Conservation (phyloP, 2,329 filamentous ascomycete genomes). For the Lachnellula cervina region DNA sequence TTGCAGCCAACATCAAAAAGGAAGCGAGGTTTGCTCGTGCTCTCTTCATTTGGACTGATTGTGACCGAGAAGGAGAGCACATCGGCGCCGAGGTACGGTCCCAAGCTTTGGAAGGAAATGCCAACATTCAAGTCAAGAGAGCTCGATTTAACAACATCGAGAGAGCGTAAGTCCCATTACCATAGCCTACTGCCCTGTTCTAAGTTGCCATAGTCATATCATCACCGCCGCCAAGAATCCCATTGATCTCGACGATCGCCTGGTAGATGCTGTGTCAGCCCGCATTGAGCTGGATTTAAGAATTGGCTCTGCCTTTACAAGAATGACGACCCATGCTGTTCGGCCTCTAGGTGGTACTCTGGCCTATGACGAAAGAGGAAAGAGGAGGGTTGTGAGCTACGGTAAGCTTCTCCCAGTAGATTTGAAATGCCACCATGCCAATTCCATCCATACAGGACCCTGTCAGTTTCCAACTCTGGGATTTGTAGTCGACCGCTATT, state of each 20-base stretch:
- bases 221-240: slow-evolving; percentile 75
- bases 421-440: neutral
- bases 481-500: slow-evolving; percentile 95
- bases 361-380: slow-evolving; percentile 41
- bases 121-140: slow-evolving; percentile 70
- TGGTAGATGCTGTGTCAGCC: slow-evolving; percentile 81
- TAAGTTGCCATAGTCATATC: slow-evolving; percentile 60
- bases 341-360: slow-evolving; percentile 65
- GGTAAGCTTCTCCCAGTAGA: slow-evolving; percentile 45
- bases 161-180: slow-evolving; percentile 56
- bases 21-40: slow-evolving; percentile 69
- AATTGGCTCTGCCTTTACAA: slow-evolving; percentile 88
- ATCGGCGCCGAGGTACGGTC: slow-evolving; percentile 88
- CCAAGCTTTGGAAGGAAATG: slow-evolving; percentile 71
- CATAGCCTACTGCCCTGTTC: neutral
- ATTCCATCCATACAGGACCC: slow-evolving; percentile 48
- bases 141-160: slow-evolving; percentile 96
- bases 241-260: slow-evolving; percentile 72
- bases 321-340: slow-evolving; percentile 78
- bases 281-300: slow-evolving; percentile 90
- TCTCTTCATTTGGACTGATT: slow-evolving; percentile 98
- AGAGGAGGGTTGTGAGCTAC: slow-evolving; percentile 63
- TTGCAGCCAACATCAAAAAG: slow-evolving; percentile 79
- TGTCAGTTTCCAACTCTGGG: slow-evolving; percentile 97
- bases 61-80: slow-evolving; percentile 94